Evolutionary conservation across 306 rosid genomes (phyloP).

Genomic region (Lupinus albus): DNA sequence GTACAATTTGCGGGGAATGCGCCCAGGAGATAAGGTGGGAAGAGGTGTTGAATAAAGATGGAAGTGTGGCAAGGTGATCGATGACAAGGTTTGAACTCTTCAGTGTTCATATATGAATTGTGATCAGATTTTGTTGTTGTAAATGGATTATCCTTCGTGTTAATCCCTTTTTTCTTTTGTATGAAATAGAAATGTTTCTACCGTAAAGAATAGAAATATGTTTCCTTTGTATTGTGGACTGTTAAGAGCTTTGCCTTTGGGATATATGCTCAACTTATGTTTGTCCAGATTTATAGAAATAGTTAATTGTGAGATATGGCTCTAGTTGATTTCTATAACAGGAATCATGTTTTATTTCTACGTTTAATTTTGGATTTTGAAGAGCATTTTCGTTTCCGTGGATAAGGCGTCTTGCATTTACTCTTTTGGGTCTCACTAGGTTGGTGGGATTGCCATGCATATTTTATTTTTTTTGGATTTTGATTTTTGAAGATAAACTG

Average conservation of each 20-base stretch:
- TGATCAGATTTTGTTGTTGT: slow-evolving; percentile 29
- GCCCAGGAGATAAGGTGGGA: slow-evolving; percentile 91
- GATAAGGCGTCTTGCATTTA: no score
- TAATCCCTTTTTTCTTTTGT: not conserved
- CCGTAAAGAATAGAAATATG: not conserved
- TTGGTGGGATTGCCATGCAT: no score
- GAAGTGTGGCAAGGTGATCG: slow-evolving; percentile 43
- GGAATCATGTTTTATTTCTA: not conserved
- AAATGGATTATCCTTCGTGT: slow-evolving; percentile 14
- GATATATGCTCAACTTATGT: no score
- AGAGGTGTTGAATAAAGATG: slow-evolving; percentile 55
- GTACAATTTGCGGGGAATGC: slow-evolving; percentile 91
- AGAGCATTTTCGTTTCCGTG: no score
- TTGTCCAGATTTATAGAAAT: not conserved
- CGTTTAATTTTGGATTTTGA: not conserved
- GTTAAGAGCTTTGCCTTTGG: not conserved
- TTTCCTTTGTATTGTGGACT: not conserved
- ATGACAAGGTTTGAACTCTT: slow-evolving; percentile 37
- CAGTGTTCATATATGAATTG: slow-evolving; percentile 9
- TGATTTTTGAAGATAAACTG: not conserved
- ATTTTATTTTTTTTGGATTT: no score
- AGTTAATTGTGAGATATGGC: not conserved
- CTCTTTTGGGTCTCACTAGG: no score
- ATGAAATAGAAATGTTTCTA: not conserved
- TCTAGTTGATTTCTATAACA: not conserved